A percentile compares a stretch with the other conserved stretches of the same genome.
Evolutionary conservation across 805 yeast species (phyloP).

Genomic region (Nakazawaea siamensis): DNA sequence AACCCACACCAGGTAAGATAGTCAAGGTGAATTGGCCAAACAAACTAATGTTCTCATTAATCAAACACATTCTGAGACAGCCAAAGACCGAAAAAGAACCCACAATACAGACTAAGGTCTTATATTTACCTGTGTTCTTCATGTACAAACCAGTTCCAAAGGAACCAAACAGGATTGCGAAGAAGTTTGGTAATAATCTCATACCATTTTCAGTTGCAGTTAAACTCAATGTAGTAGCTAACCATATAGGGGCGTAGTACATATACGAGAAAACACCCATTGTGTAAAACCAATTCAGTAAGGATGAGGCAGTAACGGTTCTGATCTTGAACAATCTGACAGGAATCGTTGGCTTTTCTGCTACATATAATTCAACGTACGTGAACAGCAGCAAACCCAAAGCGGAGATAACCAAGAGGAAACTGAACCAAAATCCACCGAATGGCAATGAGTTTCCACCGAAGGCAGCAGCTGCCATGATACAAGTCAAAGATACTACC

Average conservation of each 20-base stretch:
- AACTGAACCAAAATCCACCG: conserved; percentile 31
- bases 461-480: conserved; percentile 58
- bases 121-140: conserved; percentile 59
- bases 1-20: conserved; percentile 47
- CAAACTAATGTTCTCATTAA: conserved; percentile 18
- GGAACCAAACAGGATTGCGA: conserved; percentile 59
- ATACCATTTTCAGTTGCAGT: conserved; percentile 51
- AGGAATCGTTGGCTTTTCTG: conserved; percentile 63
- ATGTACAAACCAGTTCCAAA: conserved; percentile 56
- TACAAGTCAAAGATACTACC: conserved; percentile 46
- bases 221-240: conserved; percentile 42
- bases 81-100: conserved; percentile 40
- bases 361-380: conserved; percentile 40
- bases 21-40: conserved; percentile 37
- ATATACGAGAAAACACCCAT: conserved; percentile 59
- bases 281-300: conserved; percentile 63
- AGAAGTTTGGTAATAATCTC: conserved; percentile 48
- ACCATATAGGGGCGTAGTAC: conserved; percentile 66
- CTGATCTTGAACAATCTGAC: conserved; percentile 45
- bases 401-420: conserved; percentile 24
- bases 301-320: conserved; percentile 56
- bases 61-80: conserved; percentile 21
- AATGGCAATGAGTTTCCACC: conserved; percentile 52
- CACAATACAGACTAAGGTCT: conserved; percentile 30
- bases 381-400: conserved; percentile 32